Evolutionary conservation across 2,329 filamentous ascomycete genomes (phyloP), one percentile per base, ranked within the genome.

Genomic region (Phyllosticta citribraziliensis): DNA sequence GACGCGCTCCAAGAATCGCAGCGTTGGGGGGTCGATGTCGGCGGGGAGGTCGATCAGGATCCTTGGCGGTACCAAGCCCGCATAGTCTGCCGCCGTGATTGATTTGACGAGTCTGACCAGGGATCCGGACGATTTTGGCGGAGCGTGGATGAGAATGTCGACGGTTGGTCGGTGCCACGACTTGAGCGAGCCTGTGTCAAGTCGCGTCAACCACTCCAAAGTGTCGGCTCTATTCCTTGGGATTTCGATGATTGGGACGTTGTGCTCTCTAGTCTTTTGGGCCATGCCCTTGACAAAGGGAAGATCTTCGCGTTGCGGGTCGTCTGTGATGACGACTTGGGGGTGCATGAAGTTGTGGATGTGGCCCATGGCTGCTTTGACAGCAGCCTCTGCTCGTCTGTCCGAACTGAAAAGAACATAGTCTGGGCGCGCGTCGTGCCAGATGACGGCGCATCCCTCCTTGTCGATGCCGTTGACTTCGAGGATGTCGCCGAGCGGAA

Each of bases 41-140:
- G 83, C 77, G 0, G 92, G 91, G 8, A 99, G 79, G 70, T 97
- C 92, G 56, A 97, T 85, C 2, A 88, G 96, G 55, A 99, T 77
- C 64, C 88, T 85, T 2, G 92, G 92, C 1, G 82, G 76, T 1
- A 81, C 77, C 52, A 88, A 78, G 0, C 87, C 86, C 55, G 84
- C 81, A 70, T 91, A 93, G 70, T 97, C 91, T 5, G 89, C 90
- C 8, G 78, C 76, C 64, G 82, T 79, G 25, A 99, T 79, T 4
- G 91, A 96, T 63, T 83, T 82, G 3, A 99, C 81, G 33, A 97
- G 79, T 60, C 90, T 82, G 57, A 90, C 83, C 30, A 97, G 72
- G 57, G 87, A 88, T 11, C 89, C 91, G 2, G 89, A 87, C 20
- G 88, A 86, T 9, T 81, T 80, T 2, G 84, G 76, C 6, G 85